These are phyloP conservation scores for Phytophthora syringae DNA, from an alignment of 352 stramenopile genomes.

Conservation along the genomic window DNA sequence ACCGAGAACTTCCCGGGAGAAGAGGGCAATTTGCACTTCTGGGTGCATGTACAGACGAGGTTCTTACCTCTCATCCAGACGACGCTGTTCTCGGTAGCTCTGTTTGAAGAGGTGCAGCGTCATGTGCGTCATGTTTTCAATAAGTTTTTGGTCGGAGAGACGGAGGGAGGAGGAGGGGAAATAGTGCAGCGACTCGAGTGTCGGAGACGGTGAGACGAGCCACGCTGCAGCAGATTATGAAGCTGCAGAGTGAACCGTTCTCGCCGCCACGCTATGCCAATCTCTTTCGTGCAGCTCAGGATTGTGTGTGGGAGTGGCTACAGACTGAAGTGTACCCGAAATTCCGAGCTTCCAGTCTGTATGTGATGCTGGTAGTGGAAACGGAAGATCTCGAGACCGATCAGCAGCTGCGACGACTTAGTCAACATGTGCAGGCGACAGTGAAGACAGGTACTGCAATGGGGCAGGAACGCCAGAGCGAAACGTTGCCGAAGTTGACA, in stretches of 20 bases:
- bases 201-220: slow-evolving; percentile 61
- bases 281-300: slow-evolving; percentile 75
- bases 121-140: slow-evolving; percentile 76
- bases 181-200: slow-evolving; percentile 41
- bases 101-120: slow-evolving; percentile 77
- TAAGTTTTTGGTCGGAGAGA: slow-evolving; percentile 50
- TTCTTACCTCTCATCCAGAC: slow-evolving; percentile 77
- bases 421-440: slow-evolving; percentile 59
- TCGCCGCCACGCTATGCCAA: slow-evolving; percentile 70
- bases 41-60: slow-evolving; percentile 73
- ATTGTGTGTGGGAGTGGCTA: slow-evolving; percentile 78
- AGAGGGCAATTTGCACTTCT: slow-evolving; percentile 73
- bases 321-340: slow-evolving; percentile 62
- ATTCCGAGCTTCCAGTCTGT: slow-evolving; percentile 66
- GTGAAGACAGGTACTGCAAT: slow-evolving; percentile 47
- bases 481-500: slow-evolving; percentile 14
- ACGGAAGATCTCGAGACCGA: slow-evolving; percentile 74
- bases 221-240: slow-evolving; percentile 71
- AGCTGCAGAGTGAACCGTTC: slow-evolving; percentile 78
- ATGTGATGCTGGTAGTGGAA: slow-evolving; percentile 76
- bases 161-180: slow-evolving; percentile 6
- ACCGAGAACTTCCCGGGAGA: slow-evolving; percentile 27
- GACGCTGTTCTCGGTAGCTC: slow-evolving; percentile 64
- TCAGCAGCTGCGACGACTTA: slow-evolving; percentile 62
- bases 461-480: slow-evolving; percentile 25